Evolutionary conservation across 257 asterid species (phyloP), one percentile per base, ranked within the genome.

Genomic region (Lycium barbarum): DNA sequence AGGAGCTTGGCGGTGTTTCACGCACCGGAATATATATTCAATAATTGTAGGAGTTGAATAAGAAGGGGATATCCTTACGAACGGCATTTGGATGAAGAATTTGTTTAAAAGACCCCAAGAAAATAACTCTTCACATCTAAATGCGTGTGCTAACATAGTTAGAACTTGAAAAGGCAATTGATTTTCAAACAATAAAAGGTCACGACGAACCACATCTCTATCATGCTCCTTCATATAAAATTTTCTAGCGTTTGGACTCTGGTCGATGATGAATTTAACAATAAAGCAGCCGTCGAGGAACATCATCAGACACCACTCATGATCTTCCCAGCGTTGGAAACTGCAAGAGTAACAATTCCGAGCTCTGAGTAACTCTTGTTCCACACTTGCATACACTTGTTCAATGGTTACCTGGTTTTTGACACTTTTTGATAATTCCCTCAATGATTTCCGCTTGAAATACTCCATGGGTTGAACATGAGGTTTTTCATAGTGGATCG

Each of bases 21-120:
- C 33, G 33, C 33, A 26, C 33, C 33, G 33, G 33, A 26, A 26
- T 26, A 9, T 22, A 63, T 63, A 22, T 4, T 26, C 35, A 63
- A 1, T 3, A 26, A 4, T 1, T 26, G 3, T 5, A 63, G n/a
- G 5, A 66, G 10, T 6, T 66, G 5, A 2, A 26, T 26, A 26
- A 59, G 26, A 1, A 59, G 43, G 11, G 3, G 18, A 11, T 26
- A 5, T 65, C 5, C 1, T 5, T 65, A 26, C 22, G 17, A 62
- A 22, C 0, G 35, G 38, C 2, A 20, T 62, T 9, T 9, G 2
- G 38, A 20, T 38, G 70, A 62, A 22, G 2, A 14, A 4, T 2
- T 0, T 11, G 3, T 7, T 22, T 9, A 62, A 1, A 9, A 14
- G 0, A 2, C 1, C 1, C 7, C 3, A 68, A 7, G 1, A 1